Evolutionary conservation across 2,329 filamentous ascomycete genomes (phyloP), one percentile per base, ranked within the genome.

Genomic region (Fusarium luffae): DNA sequence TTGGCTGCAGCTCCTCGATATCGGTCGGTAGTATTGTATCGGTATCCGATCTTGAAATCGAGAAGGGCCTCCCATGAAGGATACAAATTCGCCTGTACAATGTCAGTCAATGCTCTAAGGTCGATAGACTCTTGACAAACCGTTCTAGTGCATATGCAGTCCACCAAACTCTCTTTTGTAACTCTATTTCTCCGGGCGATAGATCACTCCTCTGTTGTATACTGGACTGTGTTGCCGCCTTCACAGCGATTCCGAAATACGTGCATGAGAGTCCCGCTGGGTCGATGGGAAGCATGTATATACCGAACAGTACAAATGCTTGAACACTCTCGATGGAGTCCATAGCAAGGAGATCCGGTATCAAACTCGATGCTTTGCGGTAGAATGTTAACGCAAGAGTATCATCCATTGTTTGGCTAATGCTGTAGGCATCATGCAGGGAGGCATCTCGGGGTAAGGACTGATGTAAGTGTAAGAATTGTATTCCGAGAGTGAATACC

Each of bases 121-220:
- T n/a, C n/a, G n/a, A n/a, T n/a, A n/a, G n/a, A n/a, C n/a, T n/a
- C n/a, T n/a, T n/a, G n/a, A n/a, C n/a, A n/a, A n/a, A 72, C 71
- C 71, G 72, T 46, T 74, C 71, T 2, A 74, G 32, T 10, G 59
- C 58, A 34, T 70, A 73, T 7, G 68, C 66, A 27, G 71, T 74
- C 71, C 70, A 73, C 71, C 71, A 73, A 23, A 73, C 58, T n/a
- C 70, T 51, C n/a, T 70, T 70, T n/a, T 59, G 32, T 3, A 72
- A 30, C 52, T 73, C 70, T 1, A 25, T n/a, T 21, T 73, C 58
- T 12, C 44, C 7, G 4, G 18, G 11, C 5, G 32, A 37, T 4
- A 59, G 4, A 4, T 44, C 21, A 19, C 16, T 37, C 18, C 27
- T 56, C 16, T 59, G 62, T 30, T 73, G 70, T 52, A 73, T 63